phyloP scores from a whole-genome alignment of 768 basidiomycete genomes.

The Lactarius indigo region DNA sequence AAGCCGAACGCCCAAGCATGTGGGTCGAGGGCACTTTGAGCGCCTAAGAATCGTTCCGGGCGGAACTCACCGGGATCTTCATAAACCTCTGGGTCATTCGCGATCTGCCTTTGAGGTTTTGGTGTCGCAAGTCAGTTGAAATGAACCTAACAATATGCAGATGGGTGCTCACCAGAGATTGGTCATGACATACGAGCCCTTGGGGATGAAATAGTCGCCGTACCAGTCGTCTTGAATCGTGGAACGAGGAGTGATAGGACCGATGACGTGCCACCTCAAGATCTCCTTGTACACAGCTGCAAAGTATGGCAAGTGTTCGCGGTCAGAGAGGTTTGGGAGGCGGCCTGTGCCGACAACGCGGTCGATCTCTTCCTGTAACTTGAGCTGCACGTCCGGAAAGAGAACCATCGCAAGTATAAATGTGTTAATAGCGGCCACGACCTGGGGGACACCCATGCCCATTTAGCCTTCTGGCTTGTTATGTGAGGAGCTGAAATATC shows the following conservation, averaged over 20 bases:
- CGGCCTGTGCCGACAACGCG: slow-evolving; percentile 23
- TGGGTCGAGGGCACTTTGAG: slow-evolving; percentile 11
- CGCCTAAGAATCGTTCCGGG: slow-evolving; percentile 23
- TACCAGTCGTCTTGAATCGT: slow-evolving; percentile 26
- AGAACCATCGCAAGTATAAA: slow-evolving; percentile 27
- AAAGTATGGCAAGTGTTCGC: slow-evolving; percentile 28
- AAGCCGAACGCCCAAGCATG: slow-evolving; percentile 21
- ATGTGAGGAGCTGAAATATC: neutral
- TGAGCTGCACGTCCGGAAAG: slow-evolving; percentile 26
- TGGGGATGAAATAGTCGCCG: slow-evolving; percentile 26
- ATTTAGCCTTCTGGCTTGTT: neutral
- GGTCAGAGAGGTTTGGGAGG: slow-evolving; percentile 25
- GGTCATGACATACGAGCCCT: slow-evolving; percentile 23
- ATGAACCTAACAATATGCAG: neutral
- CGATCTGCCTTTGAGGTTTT: slow-evolving; percentile 6
- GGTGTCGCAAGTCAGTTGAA: neutral
- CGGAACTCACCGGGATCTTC: slow-evolving; percentile 23
- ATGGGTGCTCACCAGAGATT: slow-evolving; percentile 24
- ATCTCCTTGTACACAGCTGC: slow-evolving; percentile 28
- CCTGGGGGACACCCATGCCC: slow-evolving; percentile 1
- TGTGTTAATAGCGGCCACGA: slow-evolving; percentile 16
- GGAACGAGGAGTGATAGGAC: slow-evolving; percentile 18
- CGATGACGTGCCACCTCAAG: slow-evolving; percentile 28
- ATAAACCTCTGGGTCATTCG: slow-evolving; percentile 16
- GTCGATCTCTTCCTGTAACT: slow-evolving; percentile 30